Base-by-base conservation (phyloP, 2,329 filamentous ascomycete genomes). In the Xylariaceae sp. region DNA sequence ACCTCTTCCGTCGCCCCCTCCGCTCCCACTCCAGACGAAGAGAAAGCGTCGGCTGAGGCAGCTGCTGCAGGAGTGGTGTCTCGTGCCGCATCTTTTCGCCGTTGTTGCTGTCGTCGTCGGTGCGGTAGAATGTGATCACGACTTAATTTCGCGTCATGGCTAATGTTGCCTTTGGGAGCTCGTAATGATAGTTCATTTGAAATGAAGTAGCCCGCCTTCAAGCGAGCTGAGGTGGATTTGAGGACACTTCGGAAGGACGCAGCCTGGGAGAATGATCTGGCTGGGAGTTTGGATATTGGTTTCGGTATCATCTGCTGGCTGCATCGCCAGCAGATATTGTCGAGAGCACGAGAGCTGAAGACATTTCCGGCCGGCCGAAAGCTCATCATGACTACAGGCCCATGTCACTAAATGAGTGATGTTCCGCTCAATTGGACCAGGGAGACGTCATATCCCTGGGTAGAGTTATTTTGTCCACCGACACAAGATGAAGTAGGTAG, bases 381-480 rank as follows among this genome's bases (percentile, higher is more conserved):
- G 68, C 65, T 70, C 71, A 73, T 73, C 66, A 61, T 72, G 69
- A 62, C 63, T 53, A 59, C 56, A 53, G 56, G 63, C 62, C 65
- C 66, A 70, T 71, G 58, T 67, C 66, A 65, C 58, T 64, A 44
- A 29, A 36, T 29, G 14, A 51, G 17, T 51, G 19, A 9, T 37
- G 28, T 52, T 48, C 29, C 28, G 28, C 51, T 53, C 56, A 60
- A 48, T 56, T 53, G 36, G 17, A 31, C 40, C 12, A 34, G 45
- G 24, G 16, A 41, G 44, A 50, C 52, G 48, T 47, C 56, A 62
- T 51, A 49, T 52, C 47, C 37, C 46, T 11, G 17, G 36, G 4
- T 1, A 28, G 28, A 44, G 31, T 31, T 26, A 28, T 23, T 43
- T 31, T 28, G 29, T 29, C 6, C 33, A 17, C 17, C 26, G 19